These are phyloP conservation scores for Dacryopinax primogenitus DNA, from an alignment of 768 basidiomycete genomes.

Conservation along the genomic window DNA sequence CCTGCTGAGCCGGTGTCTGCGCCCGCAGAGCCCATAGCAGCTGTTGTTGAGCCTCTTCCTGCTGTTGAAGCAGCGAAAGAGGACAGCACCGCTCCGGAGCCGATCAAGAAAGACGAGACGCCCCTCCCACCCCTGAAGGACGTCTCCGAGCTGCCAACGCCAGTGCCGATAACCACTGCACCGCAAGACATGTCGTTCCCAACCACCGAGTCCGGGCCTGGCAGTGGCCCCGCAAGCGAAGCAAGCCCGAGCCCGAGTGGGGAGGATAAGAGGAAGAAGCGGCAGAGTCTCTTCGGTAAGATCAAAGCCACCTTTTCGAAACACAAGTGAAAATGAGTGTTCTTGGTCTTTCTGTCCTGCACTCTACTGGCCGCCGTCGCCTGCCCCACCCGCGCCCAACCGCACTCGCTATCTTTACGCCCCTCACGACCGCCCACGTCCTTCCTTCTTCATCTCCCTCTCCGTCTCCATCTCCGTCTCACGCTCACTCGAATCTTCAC, in stretches of 20 bases:
- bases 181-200: background rate
- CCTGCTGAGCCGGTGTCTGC: no score
- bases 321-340: constrained; percentile 9
- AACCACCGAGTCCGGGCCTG: background rate
- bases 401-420: background rate
- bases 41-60: background rate
- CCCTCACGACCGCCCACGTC: background rate
- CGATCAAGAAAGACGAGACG: background rate
- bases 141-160: background rate
- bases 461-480: background rate
- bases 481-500: background rate
- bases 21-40: background rate
- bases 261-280: constrained; percentile 34
- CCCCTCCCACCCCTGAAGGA: background rate
- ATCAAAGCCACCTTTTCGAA: constrained; percentile 37
- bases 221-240: constrained; percentile 3
- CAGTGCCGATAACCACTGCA: background rate
- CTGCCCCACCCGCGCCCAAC: background rate
- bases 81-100: background rate
- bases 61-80: background rate
- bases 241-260: background rate
- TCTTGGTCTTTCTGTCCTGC: background rate
- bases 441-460: background rate
- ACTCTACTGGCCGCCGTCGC: background rate
- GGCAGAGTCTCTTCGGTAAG: constrained; percentile 41